phyloP scores from a whole-genome alignment of 257 asterid species.

The Galeopsis tetrahit region DNA sequence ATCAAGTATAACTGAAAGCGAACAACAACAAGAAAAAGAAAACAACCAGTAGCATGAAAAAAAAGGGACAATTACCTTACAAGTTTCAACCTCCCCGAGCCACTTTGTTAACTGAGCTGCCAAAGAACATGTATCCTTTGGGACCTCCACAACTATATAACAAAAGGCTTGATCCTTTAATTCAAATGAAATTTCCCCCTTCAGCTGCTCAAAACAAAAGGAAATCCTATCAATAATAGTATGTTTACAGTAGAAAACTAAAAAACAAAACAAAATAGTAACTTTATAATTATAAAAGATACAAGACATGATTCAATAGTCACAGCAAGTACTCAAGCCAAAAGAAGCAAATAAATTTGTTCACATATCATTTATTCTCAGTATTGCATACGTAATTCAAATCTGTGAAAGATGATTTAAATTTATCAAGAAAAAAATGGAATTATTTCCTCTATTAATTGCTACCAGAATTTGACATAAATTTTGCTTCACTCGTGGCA shows the following conservation, averaged over 20 bases:
- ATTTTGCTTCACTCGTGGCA: neutral
- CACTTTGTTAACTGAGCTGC: conserved; percentile 71
- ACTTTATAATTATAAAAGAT: neutral
- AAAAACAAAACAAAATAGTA: neutral
- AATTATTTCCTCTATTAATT: neutral
- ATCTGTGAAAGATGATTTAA: conserved; percentile 12
- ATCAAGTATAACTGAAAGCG: conserved; percentile 15
- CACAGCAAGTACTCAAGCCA: conserved; percentile 1
- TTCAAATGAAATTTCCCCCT: conserved; percentile 88
- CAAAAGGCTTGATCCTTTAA: conserved; percentile 93
- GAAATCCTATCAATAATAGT: conserved; percentile 21
- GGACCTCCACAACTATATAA: conserved; percentile 58
- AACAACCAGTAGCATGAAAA: conserved; percentile 26
- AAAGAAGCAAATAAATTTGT: neutral
- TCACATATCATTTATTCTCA: neutral
- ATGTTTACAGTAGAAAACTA: neutral
- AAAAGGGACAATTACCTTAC: conserved; percentile 67
- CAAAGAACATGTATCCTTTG: conserved; percentile 78
- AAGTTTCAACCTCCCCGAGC: conserved; percentile 85
- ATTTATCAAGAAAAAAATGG: neutral
- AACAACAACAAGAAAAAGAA: conserved; percentile 3
- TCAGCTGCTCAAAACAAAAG: conserved; percentile 52
- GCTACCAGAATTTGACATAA: neutral
- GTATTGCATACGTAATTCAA: neutral
- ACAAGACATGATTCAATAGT: neutral